Base-by-base conservation (phyloP, 2,329 filamentous ascomycete genomes). In the Fusarium sp. region DNA sequence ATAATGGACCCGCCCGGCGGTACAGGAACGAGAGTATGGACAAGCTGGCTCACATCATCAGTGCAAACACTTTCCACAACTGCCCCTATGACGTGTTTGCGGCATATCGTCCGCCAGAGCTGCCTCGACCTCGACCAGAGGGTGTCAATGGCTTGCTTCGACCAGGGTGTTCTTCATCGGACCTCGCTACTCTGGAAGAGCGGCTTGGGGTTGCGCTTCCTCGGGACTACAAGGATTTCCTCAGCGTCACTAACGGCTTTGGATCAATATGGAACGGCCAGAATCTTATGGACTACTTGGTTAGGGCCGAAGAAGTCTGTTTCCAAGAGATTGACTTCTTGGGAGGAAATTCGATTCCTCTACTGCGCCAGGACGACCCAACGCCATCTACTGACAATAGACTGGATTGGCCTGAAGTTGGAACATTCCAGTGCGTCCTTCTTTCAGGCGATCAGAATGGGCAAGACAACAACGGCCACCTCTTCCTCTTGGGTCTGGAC, bases 231-330 rank as follows among this genome's bases (percentile, higher is more conserved):
- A 60, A 44, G 47, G 56, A 60, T 10, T 52, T 60, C 10, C 56
- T 60, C 34, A 15, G 56, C 37, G 30, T 53, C 47, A 46, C 56
- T 11, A 44, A 60, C 16, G 56, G 56, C 7, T 6, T 60, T 2
- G 56, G 47, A 9, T 52, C 47, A 6, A 60, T 53, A 37, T 60
- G 56, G 56, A 52, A 60, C 30, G 56, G 47, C 28, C 47, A 60
- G 30, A 60, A 60, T 44, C 36, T 53, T 1, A 37, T 60, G 12
- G 37, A 60, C 28, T 60, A 60, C 37, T 11, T 60, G 37, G 56
- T 52, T 16, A 60, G 27, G 13, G 28, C 47, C 6, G 46, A 60
- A 7, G 37, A 60, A 10, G 39, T 60, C 1, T 51, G 44, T 12
- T 60, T 46, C 37, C 46, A 60, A 15, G 16, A 52, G 9, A 44